Base-by-base conservation (phyloP, 2,329 filamentous ascomycete genomes). In the Epichloe glyceriae region DNA sequence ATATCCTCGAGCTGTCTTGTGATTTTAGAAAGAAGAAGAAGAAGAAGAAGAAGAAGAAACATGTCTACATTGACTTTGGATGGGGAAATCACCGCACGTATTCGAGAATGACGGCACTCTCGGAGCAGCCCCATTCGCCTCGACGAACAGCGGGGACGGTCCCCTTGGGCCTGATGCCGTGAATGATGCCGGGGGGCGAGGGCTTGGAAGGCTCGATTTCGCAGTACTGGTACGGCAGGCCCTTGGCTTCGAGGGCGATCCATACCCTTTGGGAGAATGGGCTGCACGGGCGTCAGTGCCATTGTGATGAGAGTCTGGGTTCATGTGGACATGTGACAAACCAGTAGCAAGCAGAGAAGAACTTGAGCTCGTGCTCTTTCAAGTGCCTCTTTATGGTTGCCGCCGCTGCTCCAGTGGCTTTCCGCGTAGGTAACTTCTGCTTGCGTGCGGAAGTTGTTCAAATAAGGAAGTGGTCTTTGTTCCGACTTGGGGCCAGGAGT, bases 341-440 rank as follows among this genome's bases (percentile, higher is more conserved):
- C 86, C 88, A 94, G 65, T 89, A 93, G 63, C 86, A 90, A 58
- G 84, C 85, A 30, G 86, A 86, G 62, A 85, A 94, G 2, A 95
- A 71, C 65, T 88, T 90, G 47, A 94, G 66, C 7, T 83, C 78
- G 54, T 78, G 72, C 5, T 88, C 84, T 53, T 79, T 79, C n/a
- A 76, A 73, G 60, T 88, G 88, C 49, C 76, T 82, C 61, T 80
- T 79, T 7, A 78, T 83, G 2, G 88, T 94, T 44, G 73, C 67
- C 46, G 82, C 72, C 20, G 88, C 88, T 50, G 74, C 66, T 10
- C 86, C 88, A 2, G 84, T 86, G 17, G 86, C 82, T 63, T 82
- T 86, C 59, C 82, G 85, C 62, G 83, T 22, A 78, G 82, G 80
- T 2, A 79, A 79, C 67, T 88, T 89, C 72, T 85, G 72, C 10